Base-by-base conservation (phyloP, 352 stramenopile species). In the Pythium apleroticum region DNA sequence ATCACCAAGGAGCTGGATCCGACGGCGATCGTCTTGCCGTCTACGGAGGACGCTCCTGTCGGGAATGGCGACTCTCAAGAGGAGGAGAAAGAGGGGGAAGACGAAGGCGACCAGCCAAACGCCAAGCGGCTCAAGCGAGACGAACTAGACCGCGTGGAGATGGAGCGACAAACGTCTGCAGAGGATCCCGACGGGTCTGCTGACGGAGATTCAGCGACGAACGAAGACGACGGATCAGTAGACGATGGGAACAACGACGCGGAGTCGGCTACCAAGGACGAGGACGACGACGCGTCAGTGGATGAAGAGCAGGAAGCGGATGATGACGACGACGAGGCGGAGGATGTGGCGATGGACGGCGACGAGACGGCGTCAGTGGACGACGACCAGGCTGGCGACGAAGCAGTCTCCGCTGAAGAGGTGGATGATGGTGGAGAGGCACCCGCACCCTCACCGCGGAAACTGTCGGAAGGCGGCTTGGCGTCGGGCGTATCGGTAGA, bases 1-100 rank as follows among this genome's bases (percentile, higher is more conserved):
- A 89, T 93, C 67, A 91, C 81, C 45, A 79, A 84, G 3, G 83
- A 93, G 63, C 71, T 95, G 50, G 83, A 93, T 41, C 86, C 86
- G 35, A 90, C 83, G 46, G 68, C 82, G 6, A 82, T 90, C 33
- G 58, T 71, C 8, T 37, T 89, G n/a, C 76, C 81, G 19, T 49
- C 48, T 1, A 67, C 71, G 30, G 63, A 65, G n/a, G 35, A 53
- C 37, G 24, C 12, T 3, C n/a, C 28, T 25, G 55, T 31, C 10
- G 31, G 30, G 20, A 20, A 22, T 11, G 48, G 30, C 25, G 24
- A 53, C 35, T n/a, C 24, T 7, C 22, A 12, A 9, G 25, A 52
- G 4, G 20, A 10, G 27, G 33, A 58, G n/a, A n/a, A 49, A 22
- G 50, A 37, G 12, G 55, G 69, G 28, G 57, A 62, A 12, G 50